Percentiles rank a stretch among this genome's conserved stretches.
Conservation (phyloP, 352 stramenopile genomes). For the Aphanomyces euteiches region DNA sequence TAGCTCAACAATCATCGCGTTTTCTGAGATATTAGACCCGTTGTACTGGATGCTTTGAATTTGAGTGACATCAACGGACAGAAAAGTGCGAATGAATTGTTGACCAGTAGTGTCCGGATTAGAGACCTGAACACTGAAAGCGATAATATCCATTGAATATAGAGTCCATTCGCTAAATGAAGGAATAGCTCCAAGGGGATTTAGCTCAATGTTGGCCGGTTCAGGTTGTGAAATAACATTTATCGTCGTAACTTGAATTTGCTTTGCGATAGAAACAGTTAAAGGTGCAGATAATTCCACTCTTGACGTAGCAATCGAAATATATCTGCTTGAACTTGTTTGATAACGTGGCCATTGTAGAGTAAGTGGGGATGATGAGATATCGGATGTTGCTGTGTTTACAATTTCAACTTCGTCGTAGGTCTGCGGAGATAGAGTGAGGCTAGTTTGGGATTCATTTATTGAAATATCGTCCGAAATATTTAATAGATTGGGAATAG, state of each 20-base stretch:
- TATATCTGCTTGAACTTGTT: background rate
- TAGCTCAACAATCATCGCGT: background rate
- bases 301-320: background rate
- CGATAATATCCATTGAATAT: too few relatives aligned
- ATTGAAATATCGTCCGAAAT: background rate
- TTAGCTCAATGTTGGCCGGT: too few relatives aligned
- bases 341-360: slow-evolving; percentile 11
- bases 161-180: too few relatives aligned
- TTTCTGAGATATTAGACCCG: background rate
- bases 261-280: background rate
- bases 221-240: too few relatives aligned
- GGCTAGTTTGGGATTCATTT: background rate
- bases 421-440: background rate
- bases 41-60: too few relatives aligned
- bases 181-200: too few relatives aligned
- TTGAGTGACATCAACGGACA: too few relatives aligned
- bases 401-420: background rate
- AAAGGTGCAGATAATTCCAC: background rate
- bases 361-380: background rate
- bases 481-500: background rate
- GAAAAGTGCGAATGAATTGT: too few relatives aligned
- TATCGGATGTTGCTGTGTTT: background rate
- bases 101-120: too few relatives aligned
- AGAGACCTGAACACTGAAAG: too few relatives aligned
- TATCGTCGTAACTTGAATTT: background rate